Conservation (phyloP, 2,329 filamentous ascomycete species). For the Epichloe sp. region DNA sequence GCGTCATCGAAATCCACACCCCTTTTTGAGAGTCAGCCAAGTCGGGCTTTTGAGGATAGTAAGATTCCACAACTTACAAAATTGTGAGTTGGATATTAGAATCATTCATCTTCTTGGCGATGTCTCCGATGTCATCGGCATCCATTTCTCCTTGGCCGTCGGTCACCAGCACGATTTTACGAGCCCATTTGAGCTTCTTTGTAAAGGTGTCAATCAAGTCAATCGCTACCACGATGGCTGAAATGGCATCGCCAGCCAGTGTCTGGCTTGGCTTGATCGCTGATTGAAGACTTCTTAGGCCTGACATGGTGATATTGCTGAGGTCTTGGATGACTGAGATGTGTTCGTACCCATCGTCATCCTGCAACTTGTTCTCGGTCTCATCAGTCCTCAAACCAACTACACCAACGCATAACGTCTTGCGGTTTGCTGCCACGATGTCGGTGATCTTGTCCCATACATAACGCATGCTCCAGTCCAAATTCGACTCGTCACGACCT, state of each 20-base stretch:
- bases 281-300: conserved; percentile 51
- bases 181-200: conserved; percentile 68
- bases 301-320: conserved; percentile 47
- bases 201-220: conserved; percentile 73
- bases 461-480: conserved; percentile 84
- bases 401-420: conserved; percentile 61
- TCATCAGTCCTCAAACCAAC: conserved; percentile 71
- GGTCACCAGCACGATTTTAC: conserved; percentile 74
- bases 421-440: conserved; percentile 53
- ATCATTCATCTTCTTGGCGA: conserved; percentile 60
- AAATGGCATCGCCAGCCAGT: conserved; percentile 68
- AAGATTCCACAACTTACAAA: conserved; percentile 41
- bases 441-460: conserved; percentile 82
- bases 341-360: conserved; percentile 64
- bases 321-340: conserved; percentile 67
- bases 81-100: conserved; percentile 66
- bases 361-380: conserved; percentile 54
- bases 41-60: not conserved
- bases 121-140: conserved; percentile 54
- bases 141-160: conserved; percentile 66
- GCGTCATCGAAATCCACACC: conserved; percentile 89
- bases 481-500: conserved; percentile 63
- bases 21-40: conserved; percentile 32
- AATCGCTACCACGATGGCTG: conserved; percentile 73
- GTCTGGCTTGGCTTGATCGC: conserved; percentile 55